Percentiles rank a stretch among this genome's conserved stretches.
phyloP scores from a whole-genome alignment of 257 asterid species.

The Forsythia viridissima region DNA sequence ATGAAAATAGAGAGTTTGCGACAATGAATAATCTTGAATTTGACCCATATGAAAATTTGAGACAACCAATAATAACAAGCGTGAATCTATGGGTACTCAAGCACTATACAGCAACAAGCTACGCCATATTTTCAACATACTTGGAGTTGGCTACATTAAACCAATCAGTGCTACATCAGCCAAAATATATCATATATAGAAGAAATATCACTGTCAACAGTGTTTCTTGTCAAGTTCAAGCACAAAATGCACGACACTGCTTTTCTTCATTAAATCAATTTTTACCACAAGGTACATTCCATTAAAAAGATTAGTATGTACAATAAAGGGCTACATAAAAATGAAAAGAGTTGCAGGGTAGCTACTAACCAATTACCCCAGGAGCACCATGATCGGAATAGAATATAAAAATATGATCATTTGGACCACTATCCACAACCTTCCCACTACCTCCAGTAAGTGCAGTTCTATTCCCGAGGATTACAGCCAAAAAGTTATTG shows the following conservation, averaged over 20 bases:
- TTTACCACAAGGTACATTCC: not conserved
- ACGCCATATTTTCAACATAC: too few species aligned
- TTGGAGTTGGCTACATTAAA: not conserved
- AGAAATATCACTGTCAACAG: not conserved
- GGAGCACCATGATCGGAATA: constrained; percentile 97
- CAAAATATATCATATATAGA: too few species aligned
- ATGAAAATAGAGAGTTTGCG: not conserved
- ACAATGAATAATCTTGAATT: not conserved
- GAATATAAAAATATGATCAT: constrained; percentile 83
- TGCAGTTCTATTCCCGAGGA: constrained; percentile 83
- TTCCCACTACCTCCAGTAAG: constrained; percentile 90
- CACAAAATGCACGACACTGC: not conserved
- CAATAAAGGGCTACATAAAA: constrained; percentile 7
- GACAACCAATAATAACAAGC: not conserved
- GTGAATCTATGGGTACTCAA: not conserved
- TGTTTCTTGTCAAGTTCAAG: not conserved
- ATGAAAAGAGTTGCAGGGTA: not conserved
- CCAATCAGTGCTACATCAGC: too few species aligned
- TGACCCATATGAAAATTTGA: not conserved
- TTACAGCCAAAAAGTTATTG: constrained; percentile 66
- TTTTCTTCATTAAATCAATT: not conserved
- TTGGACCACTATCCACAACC: constrained; percentile 89
- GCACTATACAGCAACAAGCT: not conserved
- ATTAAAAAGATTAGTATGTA: not conserved
- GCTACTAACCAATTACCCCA: constrained; percentile 82